Evolutionary conservation across 768 basidiomycete species (phyloP).

Genomic region (Tricholoma hemisulphureum): DNA sequence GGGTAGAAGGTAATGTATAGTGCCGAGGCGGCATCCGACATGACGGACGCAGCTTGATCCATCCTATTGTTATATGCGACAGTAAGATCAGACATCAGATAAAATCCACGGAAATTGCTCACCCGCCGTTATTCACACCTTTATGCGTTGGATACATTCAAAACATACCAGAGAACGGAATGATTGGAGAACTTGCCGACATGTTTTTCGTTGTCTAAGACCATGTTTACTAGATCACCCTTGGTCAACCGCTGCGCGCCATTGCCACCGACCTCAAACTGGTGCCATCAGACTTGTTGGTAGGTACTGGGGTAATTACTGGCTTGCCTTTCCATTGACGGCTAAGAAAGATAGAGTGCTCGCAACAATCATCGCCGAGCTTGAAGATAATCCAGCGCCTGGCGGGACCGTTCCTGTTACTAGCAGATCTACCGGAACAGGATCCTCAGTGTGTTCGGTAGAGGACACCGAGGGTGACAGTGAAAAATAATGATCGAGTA

Average conservation of each 20-base stretch:
- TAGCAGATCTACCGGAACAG: slow-evolving; percentile 67
- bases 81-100: neutral
- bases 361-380: slow-evolving; percentile 88
- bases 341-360: slow-evolving; percentile 80
- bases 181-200: slow-evolving; percentile 48
- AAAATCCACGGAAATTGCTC: slow-evolving; percentile 19
- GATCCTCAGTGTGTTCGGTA: slow-evolving; percentile 23
- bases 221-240: slow-evolving; percentile 72
- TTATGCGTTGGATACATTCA: neutral
- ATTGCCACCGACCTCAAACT: slow-evolving; percentile 12
- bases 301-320: neutral
- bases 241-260: slow-evolving; percentile 44
- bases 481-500: slow-evolving; percentile 61
- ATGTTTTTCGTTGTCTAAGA: slow-evolving; percentile 81
- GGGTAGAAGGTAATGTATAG: slow-evolving; percentile 85
- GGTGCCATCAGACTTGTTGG: neutral
- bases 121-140: slow-evolving; percentile 81
- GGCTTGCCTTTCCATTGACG: slow-evolving; percentile 63
- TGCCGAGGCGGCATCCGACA: slow-evolving; percentile 67
- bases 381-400: slow-evolving; percentile 84
- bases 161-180: slow-evolving; percentile 2
- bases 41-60: slow-evolving; percentile 90
- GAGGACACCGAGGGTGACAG: slow-evolving; percentile 14
- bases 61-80: slow-evolving; percentile 46
- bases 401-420: slow-evolving; percentile 83